Base-by-base conservation (phyloP, 1,284 basidiomycete genomes). In the Tilletia walkeri region DNA sequence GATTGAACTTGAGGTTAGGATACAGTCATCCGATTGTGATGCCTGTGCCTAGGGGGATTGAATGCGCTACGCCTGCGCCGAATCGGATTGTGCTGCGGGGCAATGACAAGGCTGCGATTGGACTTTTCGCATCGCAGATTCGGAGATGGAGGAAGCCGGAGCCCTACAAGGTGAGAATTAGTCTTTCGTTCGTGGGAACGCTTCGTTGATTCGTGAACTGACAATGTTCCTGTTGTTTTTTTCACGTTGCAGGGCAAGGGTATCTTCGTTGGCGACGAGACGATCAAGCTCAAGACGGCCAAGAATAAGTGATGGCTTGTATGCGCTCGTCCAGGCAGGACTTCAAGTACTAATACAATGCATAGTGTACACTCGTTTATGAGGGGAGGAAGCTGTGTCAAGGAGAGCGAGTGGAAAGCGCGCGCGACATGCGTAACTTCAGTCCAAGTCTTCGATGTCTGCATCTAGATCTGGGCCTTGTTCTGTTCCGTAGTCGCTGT, bases 101-200 rank as follows among this genome's bases (percentile, higher is more conserved):
- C 3, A 85, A 82, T 10, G 86, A 88, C 79, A 88, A 87, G 81
- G 86, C 88, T 75, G 81, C 88, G 70, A 84, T 98, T 53, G 94
- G 94, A 0, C 86, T 92, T 74, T 96, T 96, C 83, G 93, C 94
- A 0, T 93, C 93, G 18, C 88, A 90, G 78, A 91, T 99, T 45
- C 86, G 94, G 74, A 88, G 87, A 70, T 92, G 90, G 86, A 89
- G 95, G 76, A 91, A 90, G 78, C 95, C 95, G 16, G 96, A 99
- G 84, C 95, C 95, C 24, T 99, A 98, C 86, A 94, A 98, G 86
- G 94, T 94, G 79, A 95, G 96, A 30, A 30, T 1, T n/a, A 12
- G 47, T 12, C 39, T 36, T 20, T 59, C 54, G n/a, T 24, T 24
- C 2, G 41, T 45, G 41, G 41, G 1, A 45, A 14, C 41, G 41